phyloP scores from a whole-genome alignment of 1,284 basidiomycete species.

The Meripilus lineatus region DNA sequence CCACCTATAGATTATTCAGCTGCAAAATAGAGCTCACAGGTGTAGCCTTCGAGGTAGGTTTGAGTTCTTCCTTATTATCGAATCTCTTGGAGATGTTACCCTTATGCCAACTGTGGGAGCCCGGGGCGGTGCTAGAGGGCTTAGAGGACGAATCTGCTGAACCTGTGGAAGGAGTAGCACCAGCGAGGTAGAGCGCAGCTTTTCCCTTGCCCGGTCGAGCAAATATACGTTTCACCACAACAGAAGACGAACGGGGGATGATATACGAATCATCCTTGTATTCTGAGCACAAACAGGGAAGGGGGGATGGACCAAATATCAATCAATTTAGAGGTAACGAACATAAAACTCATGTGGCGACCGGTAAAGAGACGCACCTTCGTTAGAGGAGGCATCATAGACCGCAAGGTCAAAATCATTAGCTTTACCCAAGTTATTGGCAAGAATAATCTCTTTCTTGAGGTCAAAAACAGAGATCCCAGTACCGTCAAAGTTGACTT shows the following conservation, averaged over 20 bases:
- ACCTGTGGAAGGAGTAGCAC: constrained; percentile 41
- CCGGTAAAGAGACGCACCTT: constrained; percentile 52
- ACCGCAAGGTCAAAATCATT: constrained; percentile 95
- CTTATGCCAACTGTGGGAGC: constrained; percentile 47
- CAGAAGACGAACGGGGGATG: constrained; percentile 92
- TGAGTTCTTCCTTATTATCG: constrained; percentile 72
- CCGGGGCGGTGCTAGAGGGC: constrained; percentile 23
- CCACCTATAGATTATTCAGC: no score
- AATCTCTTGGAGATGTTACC: constrained; percentile 85
- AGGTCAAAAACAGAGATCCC: constrained; percentile 99
- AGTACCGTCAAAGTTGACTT: constrained; percentile 96
- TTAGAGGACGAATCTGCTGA: constrained; percentile 16
- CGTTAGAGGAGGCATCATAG: constrained; percentile 79
- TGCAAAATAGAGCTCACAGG: no score
- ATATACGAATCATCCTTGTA: constrained; percentile 89
- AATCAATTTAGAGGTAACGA: constrained; percentile 1
- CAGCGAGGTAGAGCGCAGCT: constrained; percentile 80
- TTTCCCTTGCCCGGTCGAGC: constrained; percentile 90
- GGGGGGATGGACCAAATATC: no score
- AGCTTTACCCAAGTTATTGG: constrained; percentile 93
- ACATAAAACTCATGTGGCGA: neutral
- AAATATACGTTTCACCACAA: constrained; percentile 89
- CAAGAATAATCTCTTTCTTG: constrained; percentile 97
- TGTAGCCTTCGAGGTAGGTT: constrained; percentile 15
- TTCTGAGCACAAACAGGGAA: constrained; percentile 49